These are phyloP conservation scores for Escovopsis sp. DNA, from an alignment of 2,329 filamentous ascomycete species.

Conservation along the genomic window DNA sequence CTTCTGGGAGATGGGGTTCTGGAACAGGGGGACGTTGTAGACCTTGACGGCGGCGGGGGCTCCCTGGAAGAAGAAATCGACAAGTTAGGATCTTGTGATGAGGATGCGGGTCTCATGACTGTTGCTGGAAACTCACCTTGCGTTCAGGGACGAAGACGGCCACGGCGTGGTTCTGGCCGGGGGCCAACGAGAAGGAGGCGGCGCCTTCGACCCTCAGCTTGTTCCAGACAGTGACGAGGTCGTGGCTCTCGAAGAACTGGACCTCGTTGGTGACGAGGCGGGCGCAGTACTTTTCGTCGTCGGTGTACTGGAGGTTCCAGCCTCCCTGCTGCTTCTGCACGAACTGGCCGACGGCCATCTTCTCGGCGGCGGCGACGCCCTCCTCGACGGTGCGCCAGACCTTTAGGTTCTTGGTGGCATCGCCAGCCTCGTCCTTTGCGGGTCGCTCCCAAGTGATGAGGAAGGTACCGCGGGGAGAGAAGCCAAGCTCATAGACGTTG, in stretches of 20 bases:
- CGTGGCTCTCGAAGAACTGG: constrained; percentile 84
- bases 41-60: constrained; percentile 90
- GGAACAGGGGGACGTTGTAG: constrained; percentile 83
- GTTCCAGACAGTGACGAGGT: constrained; percentile 82
- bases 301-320: constrained; percentile 95
- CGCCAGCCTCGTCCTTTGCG: constrained; percentile 80
- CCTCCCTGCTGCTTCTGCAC: constrained; percentile 92
- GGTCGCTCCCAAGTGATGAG: constrained; percentile 95
- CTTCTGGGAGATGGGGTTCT: constrained; percentile 77
- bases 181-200: constrained; percentile 74
- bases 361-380: constrained; percentile 42
- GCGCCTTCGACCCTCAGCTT: constrained; percentile 89
- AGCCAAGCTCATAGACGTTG: constrained; percentile 87
- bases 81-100: background rate
- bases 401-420: constrained; percentile 92
- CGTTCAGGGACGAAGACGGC: constrained; percentile 92
- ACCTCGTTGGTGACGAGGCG: constrained; percentile 93
- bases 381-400: constrained; percentile 80
- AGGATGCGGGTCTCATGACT: background rate
- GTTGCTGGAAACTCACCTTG: constrained; percentile 46
- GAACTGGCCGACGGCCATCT: constrained; percentile 70
- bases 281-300: constrained; percentile 85
- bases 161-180: constrained; percentile 79
- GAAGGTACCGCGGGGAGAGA: constrained; percentile 84
- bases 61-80: constrained; percentile 38